These are phyloP conservation scores for Yamadazyma paraphyllophila DNA, from an alignment of 805 yeast genomes.

Conservation along the genomic window DNA sequence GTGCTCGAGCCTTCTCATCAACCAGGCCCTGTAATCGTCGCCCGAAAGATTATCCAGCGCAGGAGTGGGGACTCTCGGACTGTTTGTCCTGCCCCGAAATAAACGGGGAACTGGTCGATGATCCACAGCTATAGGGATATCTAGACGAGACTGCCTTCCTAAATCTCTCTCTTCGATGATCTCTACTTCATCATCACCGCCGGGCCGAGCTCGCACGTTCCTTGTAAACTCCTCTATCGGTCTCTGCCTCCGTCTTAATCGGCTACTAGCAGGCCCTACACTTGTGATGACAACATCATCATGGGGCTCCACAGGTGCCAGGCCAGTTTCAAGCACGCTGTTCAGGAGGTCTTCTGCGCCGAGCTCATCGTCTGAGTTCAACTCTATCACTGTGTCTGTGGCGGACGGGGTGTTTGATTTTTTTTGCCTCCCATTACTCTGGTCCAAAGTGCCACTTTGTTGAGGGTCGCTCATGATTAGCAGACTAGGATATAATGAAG, in stretches of 20 bases:
- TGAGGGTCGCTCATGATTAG: no score
- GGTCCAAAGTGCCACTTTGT: no score
- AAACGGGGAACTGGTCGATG: background rate
- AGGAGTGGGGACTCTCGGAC: background rate
- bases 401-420: background rate
- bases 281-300: constrained; percentile 21
- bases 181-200: constrained; percentile 19
- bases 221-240: background rate
- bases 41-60: background rate
- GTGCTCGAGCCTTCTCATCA: background rate
- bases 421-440: background rate
- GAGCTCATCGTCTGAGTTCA: constrained; percentile 4
- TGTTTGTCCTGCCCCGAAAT: background rate
- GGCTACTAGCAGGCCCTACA: background rate
- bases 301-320: background rate
- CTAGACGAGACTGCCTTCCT: background rate
- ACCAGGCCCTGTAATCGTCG: background rate
- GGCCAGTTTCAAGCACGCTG: background rate
- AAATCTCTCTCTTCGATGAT: constrained; percentile 20
- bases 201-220: background rate
- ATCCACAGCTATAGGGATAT: background rate
- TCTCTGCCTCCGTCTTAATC: background rate
- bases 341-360: background rate
- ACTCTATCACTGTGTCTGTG: constrained; percentile 2
- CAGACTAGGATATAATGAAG: no score